Evolutionary conservation across 306 rosid species (phyloP), one percentile per base, ranked within the genome.

Genomic region (Cotoneaster glaucophyllus): DNA sequence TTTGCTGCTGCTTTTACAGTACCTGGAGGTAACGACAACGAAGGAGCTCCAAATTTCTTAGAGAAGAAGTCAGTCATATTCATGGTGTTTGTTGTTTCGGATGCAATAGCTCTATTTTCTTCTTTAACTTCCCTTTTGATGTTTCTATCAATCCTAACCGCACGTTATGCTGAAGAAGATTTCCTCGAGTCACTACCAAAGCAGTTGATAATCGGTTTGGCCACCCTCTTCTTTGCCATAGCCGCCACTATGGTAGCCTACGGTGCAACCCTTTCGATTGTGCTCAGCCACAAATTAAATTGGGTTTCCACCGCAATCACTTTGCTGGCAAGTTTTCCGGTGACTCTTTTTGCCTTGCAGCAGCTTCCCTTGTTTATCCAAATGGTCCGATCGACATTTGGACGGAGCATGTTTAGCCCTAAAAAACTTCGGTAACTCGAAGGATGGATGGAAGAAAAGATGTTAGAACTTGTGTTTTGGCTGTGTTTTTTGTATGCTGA

Each of bases 121-220:
- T 89, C 93, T 8, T 8, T 85, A 74, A 80, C 84, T 64, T 85
- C 91, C 22, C 65, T 87, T 12, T 50, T 85, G 59, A 84, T 89
- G 86, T 89, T 87, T 63, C 22, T 89, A 26, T 79, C 87, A 4
- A 77, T 86, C 73, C 84, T 85, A 32, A 86, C 85, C 0, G 80
- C 85, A 1, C 41, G 57, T 21, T 73, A 50, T 25, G 74, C 84
- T 0, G 92, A 85, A 78, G 81, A 88, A 79, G 86, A 88, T 61
- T 88, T 88, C 78, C 82, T 83, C 28, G 32, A 31, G 71, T 39
- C 64, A 45, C 78, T 88, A 41, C 89, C 93, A 3, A 53, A 24
- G 67, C 82, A 79, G 64, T 59, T 86, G 75, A 81, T 88, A 48
- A 18, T 86, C 18, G 90, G 90, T 25, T 66, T 86, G 75, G 85